phyloP scores from a whole-genome alignment of 805 yeast genomes.

The Kodamaea sagamina region DNA sequence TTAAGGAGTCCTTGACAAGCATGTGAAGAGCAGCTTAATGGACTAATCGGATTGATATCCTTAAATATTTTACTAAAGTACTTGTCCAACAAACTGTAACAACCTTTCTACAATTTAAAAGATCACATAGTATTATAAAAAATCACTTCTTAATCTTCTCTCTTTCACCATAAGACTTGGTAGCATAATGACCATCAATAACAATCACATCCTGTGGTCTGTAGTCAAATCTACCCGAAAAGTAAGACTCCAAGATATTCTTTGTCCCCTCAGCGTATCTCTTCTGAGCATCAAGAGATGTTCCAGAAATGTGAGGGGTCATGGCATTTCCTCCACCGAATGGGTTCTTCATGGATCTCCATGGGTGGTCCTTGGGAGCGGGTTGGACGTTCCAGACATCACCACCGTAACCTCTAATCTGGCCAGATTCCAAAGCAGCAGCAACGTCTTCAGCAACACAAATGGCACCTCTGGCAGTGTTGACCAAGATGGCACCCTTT shows the following conservation, averaged over 20 bases:
- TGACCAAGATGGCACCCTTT: conserved; percentile 19
- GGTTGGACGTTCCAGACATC: conserved; percentile 87
- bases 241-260: conserved; percentile 62
- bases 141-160: conserved; percentile 8
- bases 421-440: conserved; percentile 68
- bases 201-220: conserved; percentile 74
- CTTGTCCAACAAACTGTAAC: too few species aligned
- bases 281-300: conserved; percentile 76
- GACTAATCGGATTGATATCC: too few species aligned
- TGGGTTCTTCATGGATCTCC: conserved; percentile 68
- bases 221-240: conserved; percentile 63
- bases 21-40: too few species aligned
- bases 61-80: too few species aligned
- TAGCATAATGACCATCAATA: conserved; percentile 69
- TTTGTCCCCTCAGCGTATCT: conserved; percentile 73
- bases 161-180: conserved; percentile 67
- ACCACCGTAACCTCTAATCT: conserved; percentile 78
- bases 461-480: conserved; percentile 58
- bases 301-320: conserved; percentile 82
- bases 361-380: conserved; percentile 73
- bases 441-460: conserved; percentile 73
- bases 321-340: conserved; percentile 78
- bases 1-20: too few species aligned
- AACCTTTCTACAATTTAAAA: too few species aligned
- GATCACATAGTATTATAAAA: not conserved